Conservation (phyloP, 2,329 filamentous ascomycete genomes). For the Fusarium stilboides region DNA sequence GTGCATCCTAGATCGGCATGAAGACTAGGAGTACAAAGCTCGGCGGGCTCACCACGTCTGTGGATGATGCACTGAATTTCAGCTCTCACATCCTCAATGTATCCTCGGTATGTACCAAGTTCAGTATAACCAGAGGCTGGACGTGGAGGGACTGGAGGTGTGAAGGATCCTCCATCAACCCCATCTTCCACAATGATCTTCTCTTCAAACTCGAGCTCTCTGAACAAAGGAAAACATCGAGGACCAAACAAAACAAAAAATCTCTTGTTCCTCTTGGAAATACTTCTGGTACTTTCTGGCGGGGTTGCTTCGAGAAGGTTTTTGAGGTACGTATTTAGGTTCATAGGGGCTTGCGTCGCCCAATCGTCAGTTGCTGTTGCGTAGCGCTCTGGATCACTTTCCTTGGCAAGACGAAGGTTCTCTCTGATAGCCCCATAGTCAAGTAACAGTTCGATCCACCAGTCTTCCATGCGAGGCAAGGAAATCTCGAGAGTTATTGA, state of each 20-base stretch:
- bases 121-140: slow-evolving; percentile 55
- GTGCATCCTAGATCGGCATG: slow-evolving; percentile 53
- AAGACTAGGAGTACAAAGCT: slow-evolving; percentile 54
- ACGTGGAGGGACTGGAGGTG: slow-evolving; percentile 54
- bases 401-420: slow-evolving; percentile 58
- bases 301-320: slow-evolving; percentile 61
- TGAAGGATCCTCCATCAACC: slow-evolving; percentile 58
- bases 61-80: slow-evolving; percentile 64
- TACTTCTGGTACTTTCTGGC: slow-evolving; percentile 59
- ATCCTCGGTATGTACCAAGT: slow-evolving; percentile 61
- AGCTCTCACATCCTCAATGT: slow-evolving; percentile 64
- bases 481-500: slow-evolving; percentile 64
- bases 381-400: slow-evolving; percentile 65
- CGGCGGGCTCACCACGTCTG: slow-evolving; percentile 53
- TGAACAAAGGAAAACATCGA: slow-evolving; percentile 65
- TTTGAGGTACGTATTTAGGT: slow-evolving; percentile 67
- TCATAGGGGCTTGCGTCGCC: slow-evolving; percentile 58
- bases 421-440: slow-evolving; percentile 62
- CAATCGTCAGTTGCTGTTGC: slow-evolving; percentile 59
- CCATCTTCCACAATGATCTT: slow-evolving; percentile 56
- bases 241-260: slow-evolving; percentile 69
- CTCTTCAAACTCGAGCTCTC: slow-evolving; percentile 65
- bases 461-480: slow-evolving; percentile 61
- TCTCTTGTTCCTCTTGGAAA: slow-evolving; percentile 71
- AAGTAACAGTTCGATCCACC: slow-evolving; percentile 61